A percentile compares a stretch with the other conserved stretches of the same genome.
phyloP scores from a whole-genome alignment of 2,329 filamentous ascomycete species.

The Neodidymelliopsis sp. region DNA sequence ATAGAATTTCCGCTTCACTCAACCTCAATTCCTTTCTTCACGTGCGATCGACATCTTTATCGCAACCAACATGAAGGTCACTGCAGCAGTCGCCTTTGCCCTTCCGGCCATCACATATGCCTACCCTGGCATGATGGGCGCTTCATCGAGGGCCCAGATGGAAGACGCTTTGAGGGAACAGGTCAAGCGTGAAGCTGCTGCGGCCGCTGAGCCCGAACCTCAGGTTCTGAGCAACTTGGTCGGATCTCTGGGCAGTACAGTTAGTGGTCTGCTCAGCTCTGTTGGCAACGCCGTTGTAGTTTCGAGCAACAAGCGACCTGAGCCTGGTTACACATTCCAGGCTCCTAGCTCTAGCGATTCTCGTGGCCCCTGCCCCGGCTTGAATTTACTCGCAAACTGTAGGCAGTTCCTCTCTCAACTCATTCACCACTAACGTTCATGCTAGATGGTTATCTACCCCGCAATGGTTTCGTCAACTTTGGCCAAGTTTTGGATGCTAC shows the following conservation, averaged over 20 bases:
- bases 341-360: slow-evolving; percentile 29
- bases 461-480: slow-evolving; percentile 46
- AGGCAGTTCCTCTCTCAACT: background rate
- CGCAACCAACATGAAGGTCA: slow-evolving; percentile 22
- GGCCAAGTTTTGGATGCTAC: slow-evolving; percentile 26
- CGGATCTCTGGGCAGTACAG: slow-evolving; percentile 15
- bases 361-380: slow-evolving; percentile 57
- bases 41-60: background rate
- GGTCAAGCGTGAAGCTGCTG: slow-evolving; percentile 18
- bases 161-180: slow-evolving; percentile 19
- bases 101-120: slow-evolving; percentile 23
- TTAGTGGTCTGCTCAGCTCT: slow-evolving; percentile 27
- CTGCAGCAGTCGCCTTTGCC: slow-evolving; percentile 15
- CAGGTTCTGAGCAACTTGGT: slow-evolving; percentile 18
- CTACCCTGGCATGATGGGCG: slow-evolving; percentile 27
- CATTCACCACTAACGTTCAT: background rate
- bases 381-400: slow-evolving; percentile 61
- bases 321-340: slow-evolving; percentile 27
- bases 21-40: background rate
- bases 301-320: slow-evolving; percentile 28
- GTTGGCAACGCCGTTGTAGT: slow-evolving; percentile 26
- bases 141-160: slow-evolving; percentile 20
- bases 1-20: background rate
- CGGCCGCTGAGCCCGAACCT: slow-evolving; percentile 14
- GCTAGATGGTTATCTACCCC: slow-evolving; percentile 57